A percentile compares a stretch with the other conserved stretches of the same genome.
Conservation (phyloP, 208 protist genomes). For the Zelonia costaricensis region DNA sequence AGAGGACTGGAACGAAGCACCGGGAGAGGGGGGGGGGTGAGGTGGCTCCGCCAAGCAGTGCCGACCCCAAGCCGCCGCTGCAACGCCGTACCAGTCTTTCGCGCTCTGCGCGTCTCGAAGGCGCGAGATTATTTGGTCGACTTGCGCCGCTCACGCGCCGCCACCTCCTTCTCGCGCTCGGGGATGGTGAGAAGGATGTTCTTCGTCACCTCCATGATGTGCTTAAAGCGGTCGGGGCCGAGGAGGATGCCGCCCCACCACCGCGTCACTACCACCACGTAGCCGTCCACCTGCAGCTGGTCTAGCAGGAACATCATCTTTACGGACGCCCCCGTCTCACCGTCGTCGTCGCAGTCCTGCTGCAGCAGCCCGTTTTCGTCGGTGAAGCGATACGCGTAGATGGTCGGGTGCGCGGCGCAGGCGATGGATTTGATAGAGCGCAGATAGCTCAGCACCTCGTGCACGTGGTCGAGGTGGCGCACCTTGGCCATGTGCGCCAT, state of each 20-base stretch:
- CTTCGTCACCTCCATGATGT: constrained; percentile 88
- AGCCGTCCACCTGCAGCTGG: constrained; percentile 76
- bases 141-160: constrained; percentile 1
- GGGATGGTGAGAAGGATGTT: constrained; percentile 75
- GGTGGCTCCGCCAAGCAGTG: no score
- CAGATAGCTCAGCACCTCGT: constrained; percentile 56
- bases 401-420: constrained; percentile 89
- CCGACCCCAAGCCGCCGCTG: no score
- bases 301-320: constrained; percentile 91
- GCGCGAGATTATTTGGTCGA: neutral
- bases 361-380: constrained; percentile 66
- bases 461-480: constrained; percentile 46
- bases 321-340: constrained; percentile 84
- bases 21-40: no score
- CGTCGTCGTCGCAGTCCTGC: constrained; percentile 94
- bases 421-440: constrained; percentile 63
- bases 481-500: constrained; percentile 84
- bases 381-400: constrained; percentile 93
- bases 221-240: constrained; percentile 93
- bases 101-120: no score
- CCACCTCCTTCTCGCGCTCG: constrained; percentile 38
- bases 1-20: no score
- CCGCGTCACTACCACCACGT: constrained; percentile 92
- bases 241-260: constrained; percentile 97
- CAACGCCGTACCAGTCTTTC: no score